A percentile compares a stretch with the other conserved stretches of the same genome.
These are phyloP conservation scores for Hortaea sp. DNA, from an alignment of 2,329 filamentous ascomycete species.

Conservation along the genomic window DNA sequence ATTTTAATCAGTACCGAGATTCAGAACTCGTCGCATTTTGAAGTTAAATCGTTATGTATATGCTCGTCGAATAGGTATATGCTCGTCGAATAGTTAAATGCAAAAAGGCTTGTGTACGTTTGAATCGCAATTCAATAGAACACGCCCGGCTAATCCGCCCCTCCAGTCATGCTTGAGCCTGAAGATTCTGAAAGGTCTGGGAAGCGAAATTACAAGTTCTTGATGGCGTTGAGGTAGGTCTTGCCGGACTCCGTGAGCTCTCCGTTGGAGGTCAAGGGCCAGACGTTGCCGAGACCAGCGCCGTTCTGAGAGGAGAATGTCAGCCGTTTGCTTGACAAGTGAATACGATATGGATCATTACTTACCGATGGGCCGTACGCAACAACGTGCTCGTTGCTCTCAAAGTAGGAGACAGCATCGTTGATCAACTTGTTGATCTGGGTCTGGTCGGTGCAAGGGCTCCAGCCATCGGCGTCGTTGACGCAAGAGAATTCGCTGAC, in stretches of 20 bases:
- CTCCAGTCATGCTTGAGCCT: no score
- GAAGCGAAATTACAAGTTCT: neutral
- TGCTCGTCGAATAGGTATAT: no score
- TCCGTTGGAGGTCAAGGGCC: slow-evolving; percentile 11
- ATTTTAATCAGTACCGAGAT: no score
- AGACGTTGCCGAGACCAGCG: slow-evolving; percentile 12
- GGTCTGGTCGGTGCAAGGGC: slow-evolving; percentile 15
- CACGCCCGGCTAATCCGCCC: no score
- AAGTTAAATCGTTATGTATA: no score
- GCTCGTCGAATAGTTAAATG: no score
- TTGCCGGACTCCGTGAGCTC: slow-evolving; percentile 8
- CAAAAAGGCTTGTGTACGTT: no score
- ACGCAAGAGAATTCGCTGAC: slow-evolving; percentile 20
- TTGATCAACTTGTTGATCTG: slow-evolving; percentile 16
- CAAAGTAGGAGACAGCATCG: slow-evolving; percentile 15
- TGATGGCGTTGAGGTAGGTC: slow-evolving; percentile 10
- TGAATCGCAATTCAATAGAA: no score
- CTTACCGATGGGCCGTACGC: slow-evolving; percentile 13
- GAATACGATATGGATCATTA: neutral
- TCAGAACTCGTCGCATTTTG: no score
- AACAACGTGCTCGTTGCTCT: slow-evolving; percentile 14
- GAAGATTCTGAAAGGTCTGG: no score
- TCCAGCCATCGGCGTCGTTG: slow-evolving; percentile 10
- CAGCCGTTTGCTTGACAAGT: no score
- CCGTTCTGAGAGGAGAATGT: slow-evolving; percentile 10